Conservation (phyloP, 2,329 filamentous ascomycete species). For the Fusarium coicis region DNA sequence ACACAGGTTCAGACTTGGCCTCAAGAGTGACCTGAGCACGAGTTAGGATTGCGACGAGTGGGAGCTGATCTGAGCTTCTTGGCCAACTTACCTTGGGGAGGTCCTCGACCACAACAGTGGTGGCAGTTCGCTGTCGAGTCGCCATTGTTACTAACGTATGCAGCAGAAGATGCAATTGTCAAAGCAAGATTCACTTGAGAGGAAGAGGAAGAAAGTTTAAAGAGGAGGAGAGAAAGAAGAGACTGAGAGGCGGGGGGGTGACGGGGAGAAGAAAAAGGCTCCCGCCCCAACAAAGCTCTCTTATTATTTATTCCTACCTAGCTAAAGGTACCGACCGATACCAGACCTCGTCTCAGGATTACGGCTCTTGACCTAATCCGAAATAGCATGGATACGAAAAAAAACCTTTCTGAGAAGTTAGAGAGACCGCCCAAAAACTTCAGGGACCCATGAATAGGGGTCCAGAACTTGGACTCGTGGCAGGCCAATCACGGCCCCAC, state of each 20-base stretch:
- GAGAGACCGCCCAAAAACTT: background rate
- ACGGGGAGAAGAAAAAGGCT: background rate
- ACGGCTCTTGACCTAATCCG: constrained; percentile 38
- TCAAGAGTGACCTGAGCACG: constrained; percentile 28
- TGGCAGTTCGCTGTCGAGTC: constrained; percentile 42
- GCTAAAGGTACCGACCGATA: background rate
- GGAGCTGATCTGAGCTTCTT: background rate
- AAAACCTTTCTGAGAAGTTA: background rate
- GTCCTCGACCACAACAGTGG: constrained; percentile 36
- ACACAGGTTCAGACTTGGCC: constrained; percentile 34
- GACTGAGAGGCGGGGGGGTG: background rate
- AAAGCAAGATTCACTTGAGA: background rate
- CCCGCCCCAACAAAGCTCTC: constrained; percentile 15
- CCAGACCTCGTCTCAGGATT: constrained; percentile 16
- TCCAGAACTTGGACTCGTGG: constrained; percentile 29
- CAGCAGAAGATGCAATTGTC: background rate
- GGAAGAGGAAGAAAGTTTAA: background rate
- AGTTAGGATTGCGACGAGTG: constrained; percentile 7
- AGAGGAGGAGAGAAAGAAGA: background rate
- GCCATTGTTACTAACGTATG: constrained; percentile 35
- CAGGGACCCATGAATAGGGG: constrained; percentile 38
- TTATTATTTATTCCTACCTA: constrained; percentile 16
- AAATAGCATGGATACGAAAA: constrained; percentile 27
- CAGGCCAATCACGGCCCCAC: constrained; percentile 37
- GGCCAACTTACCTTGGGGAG: constrained; percentile 25